Conservation (phyloP, 345 rosid species). For the Cardiospermum halicacabum region DNA sequence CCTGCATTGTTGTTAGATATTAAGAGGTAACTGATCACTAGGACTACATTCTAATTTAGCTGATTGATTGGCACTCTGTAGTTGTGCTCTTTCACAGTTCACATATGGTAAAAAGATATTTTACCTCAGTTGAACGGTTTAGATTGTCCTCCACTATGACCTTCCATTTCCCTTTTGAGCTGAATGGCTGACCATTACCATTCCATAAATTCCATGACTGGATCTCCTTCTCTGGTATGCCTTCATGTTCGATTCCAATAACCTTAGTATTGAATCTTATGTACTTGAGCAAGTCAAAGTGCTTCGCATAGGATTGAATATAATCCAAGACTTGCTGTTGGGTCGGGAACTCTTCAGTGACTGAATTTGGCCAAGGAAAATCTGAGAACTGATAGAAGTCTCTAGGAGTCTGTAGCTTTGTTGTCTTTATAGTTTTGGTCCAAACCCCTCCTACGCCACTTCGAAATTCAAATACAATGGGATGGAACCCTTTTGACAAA, state of each 20-base stretch:
- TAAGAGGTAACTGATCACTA: too few species aligned
- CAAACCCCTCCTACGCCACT: slow-evolving; percentile 30
- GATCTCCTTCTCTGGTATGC: slow-evolving; percentile 17
- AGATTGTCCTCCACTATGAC: slow-evolving; percentile 16
- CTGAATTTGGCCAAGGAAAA: slow-evolving; percentile 43
- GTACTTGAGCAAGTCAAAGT: slow-evolving; percentile 30
- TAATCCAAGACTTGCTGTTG: slow-evolving; percentile 28
- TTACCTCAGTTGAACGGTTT: slow-evolving; percentile 20
- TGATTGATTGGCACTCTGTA: neutral
- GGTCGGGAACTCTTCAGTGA: slow-evolving; percentile 21
- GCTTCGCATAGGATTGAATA: slow-evolving; percentile 27
- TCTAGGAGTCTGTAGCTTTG: slow-evolving; percentile 33
- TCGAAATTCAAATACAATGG: slow-evolving; percentile 31
- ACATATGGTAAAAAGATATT: neutral
- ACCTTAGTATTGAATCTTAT: slow-evolving; percentile 33
- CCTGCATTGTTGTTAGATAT: slow-evolving; percentile 15
- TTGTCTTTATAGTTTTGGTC: slow-evolving; percentile 29
- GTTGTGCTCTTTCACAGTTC: neutral
- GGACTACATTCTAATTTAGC: too few species aligned
- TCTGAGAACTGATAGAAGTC: slow-evolving; percentile 33
- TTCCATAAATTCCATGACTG: slow-evolving; percentile 29
- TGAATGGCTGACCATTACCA: slow-evolving; percentile 26
- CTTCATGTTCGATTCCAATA: slow-evolving; percentile 20
- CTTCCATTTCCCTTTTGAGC: slow-evolving; percentile 33
- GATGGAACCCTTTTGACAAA: slow-evolving; percentile 29